Evolutionary conservation across 768 basidiomycete genomes (phyloP).

Genomic region (Crucibulum laeve): DNA sequence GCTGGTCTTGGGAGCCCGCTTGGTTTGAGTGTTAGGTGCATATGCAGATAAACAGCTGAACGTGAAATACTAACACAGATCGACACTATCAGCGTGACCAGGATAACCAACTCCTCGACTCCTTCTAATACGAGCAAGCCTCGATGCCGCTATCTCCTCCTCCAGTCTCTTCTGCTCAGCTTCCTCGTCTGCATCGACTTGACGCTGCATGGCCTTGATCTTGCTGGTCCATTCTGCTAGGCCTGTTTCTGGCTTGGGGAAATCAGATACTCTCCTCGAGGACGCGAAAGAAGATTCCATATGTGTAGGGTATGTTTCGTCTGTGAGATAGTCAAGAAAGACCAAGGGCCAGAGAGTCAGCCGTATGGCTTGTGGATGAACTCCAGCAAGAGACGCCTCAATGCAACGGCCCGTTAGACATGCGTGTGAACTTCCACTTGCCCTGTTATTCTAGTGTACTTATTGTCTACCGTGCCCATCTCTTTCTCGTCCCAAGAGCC

Average conservation of each 20-base stretch:
- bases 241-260: conserved; percentile 55
- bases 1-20: background rate
- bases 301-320: too few relatives aligned
- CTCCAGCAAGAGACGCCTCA: too few relatives aligned
- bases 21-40: background rate
- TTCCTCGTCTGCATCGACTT: conserved; percentile 80
- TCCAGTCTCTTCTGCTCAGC: conserved; percentile 67
- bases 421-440: too few relatives aligned
- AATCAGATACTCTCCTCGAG: conserved; percentile 26
- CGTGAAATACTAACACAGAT: conserved; percentile 39
- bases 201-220: conserved; percentile 76
- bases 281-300: conserved; percentile 19
- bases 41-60: background rate
- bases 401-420: too few relatives aligned
- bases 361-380: too few relatives aligned
- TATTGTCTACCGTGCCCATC: too few relatives aligned
- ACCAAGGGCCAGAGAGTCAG: too few relatives aligned
- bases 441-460: too few relatives aligned
- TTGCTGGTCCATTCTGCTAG: conserved; percentile 80
- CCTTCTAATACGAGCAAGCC: conserved; percentile 44
- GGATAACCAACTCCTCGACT: conserved; percentile 38
- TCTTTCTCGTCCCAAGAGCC: too few relatives aligned
- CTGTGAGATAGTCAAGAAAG: too few relatives aligned
- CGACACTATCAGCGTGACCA: conserved; percentile 32
- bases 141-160: conserved; percentile 56